Conservation (phyloP, 352 stramenopile species). For the Pythium dissimile region DNA sequence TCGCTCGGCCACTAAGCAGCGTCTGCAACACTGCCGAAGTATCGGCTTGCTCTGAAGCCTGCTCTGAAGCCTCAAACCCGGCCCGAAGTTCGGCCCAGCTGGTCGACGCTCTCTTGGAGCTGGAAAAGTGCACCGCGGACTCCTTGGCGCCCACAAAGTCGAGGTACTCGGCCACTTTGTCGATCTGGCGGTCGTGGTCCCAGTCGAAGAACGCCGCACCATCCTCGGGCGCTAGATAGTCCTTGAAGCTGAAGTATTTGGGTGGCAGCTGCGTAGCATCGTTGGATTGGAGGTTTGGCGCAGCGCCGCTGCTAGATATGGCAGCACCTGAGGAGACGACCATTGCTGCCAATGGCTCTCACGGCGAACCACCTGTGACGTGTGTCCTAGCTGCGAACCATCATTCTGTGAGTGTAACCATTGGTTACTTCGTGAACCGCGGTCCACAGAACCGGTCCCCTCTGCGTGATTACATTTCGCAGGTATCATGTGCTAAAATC, state of each 20-base stretch:
- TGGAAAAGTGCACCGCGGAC: constrained; percentile 41
- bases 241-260: constrained; percentile 63
- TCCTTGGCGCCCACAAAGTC: constrained; percentile 55
- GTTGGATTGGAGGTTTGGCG: too few relatives aligned
- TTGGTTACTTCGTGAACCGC: background rate
- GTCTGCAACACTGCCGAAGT: background rate
- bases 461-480: background rate
- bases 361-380: background rate
- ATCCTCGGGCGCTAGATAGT: constrained; percentile 48
- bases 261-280: too few relatives aligned
- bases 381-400: too few relatives aligned
- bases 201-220: constrained; percentile 48
- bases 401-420: background rate
- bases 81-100: constrained; percentile 32
- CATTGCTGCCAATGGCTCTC: too few relatives aligned
- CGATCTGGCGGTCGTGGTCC: constrained; percentile 44
- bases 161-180: constrained; percentile 61
- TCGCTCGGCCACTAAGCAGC: constrained; percentile 33
- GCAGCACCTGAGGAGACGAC: too few relatives aligned
- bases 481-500: background rate
- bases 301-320: too few relatives aligned
- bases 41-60: background rate
- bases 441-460: background rate
- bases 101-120: constrained; percentile 48
- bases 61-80: too few relatives aligned